Percentiles rank a stretch among this genome's conserved stretches.
Conservation (phyloP, 306 rosid genomes). For the Dryas alaskensis region DNA sequence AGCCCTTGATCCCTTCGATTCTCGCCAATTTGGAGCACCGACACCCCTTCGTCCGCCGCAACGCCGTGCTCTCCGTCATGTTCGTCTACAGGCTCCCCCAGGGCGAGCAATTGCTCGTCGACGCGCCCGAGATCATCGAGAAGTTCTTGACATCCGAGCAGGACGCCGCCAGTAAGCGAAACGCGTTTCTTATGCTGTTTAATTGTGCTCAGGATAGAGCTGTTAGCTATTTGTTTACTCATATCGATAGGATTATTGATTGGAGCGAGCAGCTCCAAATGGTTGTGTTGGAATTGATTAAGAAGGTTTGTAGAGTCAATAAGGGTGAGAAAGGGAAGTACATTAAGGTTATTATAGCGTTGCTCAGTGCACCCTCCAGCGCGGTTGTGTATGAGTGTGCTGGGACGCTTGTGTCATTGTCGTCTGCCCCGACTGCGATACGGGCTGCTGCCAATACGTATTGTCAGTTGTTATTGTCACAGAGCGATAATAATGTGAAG, state of each 20-base stretch:
- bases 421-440: constrained; percentile 92
- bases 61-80: constrained; percentile 88
- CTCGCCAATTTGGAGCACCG: constrained; percentile 84
- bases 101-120: constrained; percentile 74
- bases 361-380: constrained; percentile 66
- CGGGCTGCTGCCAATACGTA: constrained; percentile 83
- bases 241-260: constrained; percentile 68
- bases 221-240: constrained; percentile 51
- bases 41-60: constrained; percentile 80
- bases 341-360: constrained; percentile 70
- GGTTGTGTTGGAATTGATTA: constrained; percentile 82
- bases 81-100: constrained; percentile 75
- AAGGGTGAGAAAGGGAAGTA: constrained; percentile 83
- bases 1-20: constrained; percentile 85
- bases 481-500: constrained; percentile 95
- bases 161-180: constrained; percentile 77
- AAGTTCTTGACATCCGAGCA: constrained; percentile 73
- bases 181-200: constrained; percentile 94
- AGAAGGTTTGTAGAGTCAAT: constrained; percentile 79
- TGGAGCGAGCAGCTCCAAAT: constrained; percentile 93
- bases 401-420: constrained; percentile 75
- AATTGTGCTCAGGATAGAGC: constrained; percentile 89
- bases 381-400: constrained; percentile 95
- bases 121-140: constrained; percentile 83
- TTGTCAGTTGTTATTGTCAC: constrained; percentile 74